phyloP scores from a whole-genome alignment of 306 rosid species.

The Boehmeria nivea region DNA sequence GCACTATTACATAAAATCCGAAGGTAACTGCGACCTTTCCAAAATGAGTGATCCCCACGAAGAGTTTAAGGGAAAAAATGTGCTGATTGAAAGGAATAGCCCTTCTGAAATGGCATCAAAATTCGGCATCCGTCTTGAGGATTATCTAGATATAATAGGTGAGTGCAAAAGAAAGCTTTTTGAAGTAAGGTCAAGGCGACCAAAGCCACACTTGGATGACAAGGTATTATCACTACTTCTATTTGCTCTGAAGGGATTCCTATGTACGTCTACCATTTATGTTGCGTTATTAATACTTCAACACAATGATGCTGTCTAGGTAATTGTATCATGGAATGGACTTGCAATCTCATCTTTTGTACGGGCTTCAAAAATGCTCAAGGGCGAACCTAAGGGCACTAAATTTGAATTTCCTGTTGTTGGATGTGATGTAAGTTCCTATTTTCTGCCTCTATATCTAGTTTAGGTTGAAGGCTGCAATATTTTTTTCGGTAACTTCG shows the following conservation, averaged over 20 bases:
- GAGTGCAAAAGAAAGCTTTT: slow-evolving; percentile 69
- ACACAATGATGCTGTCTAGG: slow-evolving; percentile 43
- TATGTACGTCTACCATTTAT: neutral
- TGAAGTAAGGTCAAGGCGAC: slow-evolving; percentile 62
- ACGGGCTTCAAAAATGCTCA: slow-evolving; percentile 83
- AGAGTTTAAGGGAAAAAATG: slow-evolving; percentile 77
- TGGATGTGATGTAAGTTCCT: slow-evolving; percentile 64
- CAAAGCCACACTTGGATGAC: slow-evolving; percentile 92
- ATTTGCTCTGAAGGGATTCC: slow-evolving; percentile 8
- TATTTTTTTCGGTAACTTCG: no score
- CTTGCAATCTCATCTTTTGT: slow-evolving; percentile 84
- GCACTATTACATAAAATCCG: slow-evolving; percentile 66
- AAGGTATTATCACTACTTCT: slow-evolving; percentile 41
- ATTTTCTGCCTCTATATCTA: no score
- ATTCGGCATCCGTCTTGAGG: slow-evolving; percentile 52
- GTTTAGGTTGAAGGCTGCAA: no score
- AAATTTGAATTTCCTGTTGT: slow-evolving; percentile 75
- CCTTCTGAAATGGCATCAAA: slow-evolving; percentile 61
- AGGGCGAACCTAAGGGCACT: slow-evolving; percentile 48
- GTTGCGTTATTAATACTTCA: slow-evolving; percentile 1
- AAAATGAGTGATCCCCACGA: slow-evolving; percentile 83
- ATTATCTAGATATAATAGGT: slow-evolving; percentile 62
- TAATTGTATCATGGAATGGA: slow-evolving; percentile 96
- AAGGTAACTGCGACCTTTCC: slow-evolving; percentile 82
- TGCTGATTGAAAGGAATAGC: slow-evolving; percentile 68